Evolutionary conservation across 768 basidiomycete genomes (phyloP), one percentile per base, ranked within the genome.

Genomic region (Lentinula aciculospora): DNA sequence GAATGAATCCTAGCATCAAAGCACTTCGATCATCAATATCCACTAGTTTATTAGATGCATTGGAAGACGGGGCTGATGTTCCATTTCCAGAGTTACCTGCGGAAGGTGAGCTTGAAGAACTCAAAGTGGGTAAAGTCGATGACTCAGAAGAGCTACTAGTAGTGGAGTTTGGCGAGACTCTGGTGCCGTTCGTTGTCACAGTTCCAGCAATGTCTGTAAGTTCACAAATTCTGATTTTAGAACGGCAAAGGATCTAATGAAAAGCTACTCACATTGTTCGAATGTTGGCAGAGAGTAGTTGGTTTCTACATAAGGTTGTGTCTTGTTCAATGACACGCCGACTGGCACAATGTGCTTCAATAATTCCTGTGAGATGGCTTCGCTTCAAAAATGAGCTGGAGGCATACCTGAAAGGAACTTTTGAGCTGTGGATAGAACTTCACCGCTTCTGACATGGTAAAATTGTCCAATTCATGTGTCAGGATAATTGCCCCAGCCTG

Each of bases 391-490:
- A 31, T 19, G 21, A 25, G 36, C 36, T 9, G 17, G 19, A 15
- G 29, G 64, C 72, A n/a, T 59, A 81, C 81, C 42, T 71, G 62
- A 64, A 86, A 85, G 0, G 73, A 73, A 3, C 67, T 48, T 58
- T 74, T 75, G 27, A 86, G 68, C 56, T 69, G 68, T 1, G 70
- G 63, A 58, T 84, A 80, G 60, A 69, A 80, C 51, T 81, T 77
- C n/a, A 82, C 63, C 1, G 84, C 84, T 62, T 80, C 74, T n/a
- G 67, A 63, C 84, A 86, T 84, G 3, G 84, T 85, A 59, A 72
- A 83, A 60, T 81, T 81, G 64, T 81, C 80, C 58, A 85, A 63
- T 58, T 86, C 84, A 58, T 86, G 84, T 3, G 79, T 78, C 56
- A 85, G 67, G 50, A 84, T 72, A 58, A 84, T 82, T 0, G 76